Evolutionary conservation across 2,329 filamentous ascomycete genomes (phyloP).

Genomic region (Alternaria ethzedia): DNA sequence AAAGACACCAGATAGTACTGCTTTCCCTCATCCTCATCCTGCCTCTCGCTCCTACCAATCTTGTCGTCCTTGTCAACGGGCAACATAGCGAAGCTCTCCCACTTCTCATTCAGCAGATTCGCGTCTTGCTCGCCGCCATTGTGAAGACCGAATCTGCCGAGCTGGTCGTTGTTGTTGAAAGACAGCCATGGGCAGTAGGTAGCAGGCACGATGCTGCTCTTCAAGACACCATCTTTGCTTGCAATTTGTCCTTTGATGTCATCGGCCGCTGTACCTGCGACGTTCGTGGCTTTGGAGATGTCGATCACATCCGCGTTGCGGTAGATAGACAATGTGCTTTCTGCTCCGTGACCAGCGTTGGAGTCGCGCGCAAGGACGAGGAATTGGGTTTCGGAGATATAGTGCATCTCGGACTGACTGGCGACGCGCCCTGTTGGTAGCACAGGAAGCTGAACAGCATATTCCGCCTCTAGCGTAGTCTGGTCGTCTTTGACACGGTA

Average conservation of each 20-base stretch:
- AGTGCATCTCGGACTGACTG: slow-evolving; percentile 72
- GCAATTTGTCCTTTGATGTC: slow-evolving; percentile 54
- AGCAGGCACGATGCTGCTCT: slow-evolving; percentile 62
- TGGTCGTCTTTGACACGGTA: slow-evolving; percentile 63
- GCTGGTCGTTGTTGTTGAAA: slow-evolving; percentile 69
- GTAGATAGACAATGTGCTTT: slow-evolving; percentile 63
- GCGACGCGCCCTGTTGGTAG: slow-evolving; percentile 64
- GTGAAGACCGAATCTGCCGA: slow-evolving; percentile 70
- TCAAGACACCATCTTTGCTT: slow-evolving; percentile 59
- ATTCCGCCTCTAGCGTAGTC: slow-evolving; percentile 64
- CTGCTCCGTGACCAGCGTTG: slow-evolving; percentile 63
- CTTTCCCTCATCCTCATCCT: slow-evolving; percentile 57
- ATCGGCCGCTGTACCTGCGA: slow-evolving; percentile 56
- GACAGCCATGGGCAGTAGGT: slow-evolving; percentile 71
- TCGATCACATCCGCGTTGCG: slow-evolving; percentile 74
- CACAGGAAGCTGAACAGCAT: slow-evolving; percentile 69
- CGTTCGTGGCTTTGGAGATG: slow-evolving; percentile 66
- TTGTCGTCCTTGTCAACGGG: slow-evolving; percentile 57
- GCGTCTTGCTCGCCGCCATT: slow-evolving; percentile 69
- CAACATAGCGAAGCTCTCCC: slow-evolving; percentile 71
- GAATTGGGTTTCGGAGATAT: slow-evolving; percentile 68
- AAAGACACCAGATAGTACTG: slow-evolving; percentile 73
- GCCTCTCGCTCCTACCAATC: slow-evolving; percentile 20
- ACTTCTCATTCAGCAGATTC: slow-evolving; percentile 74
- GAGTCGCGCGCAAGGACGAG: slow-evolving; percentile 71